A percentile compares a stretch with the other conserved stretches of the same genome.
Conservation (phyloP, 805 yeast genomes). For the Zygosaccharomyces pseudorouxii region DNA sequence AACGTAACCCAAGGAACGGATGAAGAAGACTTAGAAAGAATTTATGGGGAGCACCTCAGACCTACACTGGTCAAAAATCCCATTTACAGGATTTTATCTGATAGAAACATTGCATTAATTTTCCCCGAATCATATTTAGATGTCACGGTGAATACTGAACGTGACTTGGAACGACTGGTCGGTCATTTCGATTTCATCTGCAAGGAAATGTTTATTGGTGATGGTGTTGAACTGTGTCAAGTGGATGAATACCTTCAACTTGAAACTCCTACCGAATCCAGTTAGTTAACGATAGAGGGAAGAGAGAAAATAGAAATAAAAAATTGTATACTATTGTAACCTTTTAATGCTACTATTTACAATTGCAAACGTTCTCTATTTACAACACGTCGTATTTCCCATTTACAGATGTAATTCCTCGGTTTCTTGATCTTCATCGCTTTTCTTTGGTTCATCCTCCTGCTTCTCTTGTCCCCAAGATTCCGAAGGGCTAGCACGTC, state of each 20-base stretch:
- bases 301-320: background rate
- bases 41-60: slow-evolving; percentile 30
- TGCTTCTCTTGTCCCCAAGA: slow-evolving; percentile 24
- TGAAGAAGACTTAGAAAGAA: slow-evolving; percentile 39
- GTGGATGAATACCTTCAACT: slow-evolving; percentile 12
- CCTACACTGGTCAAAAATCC: slow-evolving; percentile 30
- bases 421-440: slow-evolving; percentile 7
- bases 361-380: slow-evolving; percentile 8
- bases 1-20: slow-evolving; percentile 53
- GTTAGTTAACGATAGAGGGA: background rate
- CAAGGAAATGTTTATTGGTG: slow-evolving; percentile 26
- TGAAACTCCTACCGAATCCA: background rate
- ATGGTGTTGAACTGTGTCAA: slow-evolving; percentile 21
- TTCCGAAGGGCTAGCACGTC: slow-evolving; percentile 32
- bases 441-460: slow-evolving; percentile 3
- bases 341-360: slow-evolving; percentile 11
- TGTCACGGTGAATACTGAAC: slow-evolving; percentile 39
- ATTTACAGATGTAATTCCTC: slow-evolving; percentile 14
- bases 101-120: slow-evolving; percentile 15
- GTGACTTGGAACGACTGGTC: slow-evolving; percentile 40
- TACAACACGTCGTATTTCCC: slow-evolving; percentile 4
- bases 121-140: slow-evolving; percentile 35
- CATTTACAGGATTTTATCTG: slow-evolving; percentile 13
- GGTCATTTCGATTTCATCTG: slow-evolving; percentile 30
- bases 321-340: background rate